phyloP scores from a whole-genome alignment of 148 eudicot genomes.

The Persicaria maculosa region DNA sequence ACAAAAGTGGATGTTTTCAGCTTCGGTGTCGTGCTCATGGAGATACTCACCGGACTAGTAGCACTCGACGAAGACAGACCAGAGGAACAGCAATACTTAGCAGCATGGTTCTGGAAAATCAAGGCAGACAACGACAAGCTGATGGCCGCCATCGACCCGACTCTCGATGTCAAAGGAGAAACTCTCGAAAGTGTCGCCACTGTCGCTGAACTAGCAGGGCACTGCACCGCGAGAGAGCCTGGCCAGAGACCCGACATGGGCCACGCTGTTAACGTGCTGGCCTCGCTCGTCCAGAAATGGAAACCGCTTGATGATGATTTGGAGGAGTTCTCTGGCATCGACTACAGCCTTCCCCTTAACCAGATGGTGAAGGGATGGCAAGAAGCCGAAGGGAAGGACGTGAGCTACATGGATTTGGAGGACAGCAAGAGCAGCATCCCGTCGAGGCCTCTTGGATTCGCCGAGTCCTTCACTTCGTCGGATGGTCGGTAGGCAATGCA shows the following conservation, averaged over 20 bases:
- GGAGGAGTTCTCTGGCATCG: slow-evolving; percentile 85
- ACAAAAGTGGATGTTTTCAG: slow-evolving; percentile 91
- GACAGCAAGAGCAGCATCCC: slow-evolving; percentile 92
- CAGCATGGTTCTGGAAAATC: slow-evolving; percentile 83
- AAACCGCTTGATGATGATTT: slow-evolving; percentile 67
- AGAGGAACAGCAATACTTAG: slow-evolving; percentile 88
- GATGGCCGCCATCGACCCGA: slow-evolving; percentile 56
- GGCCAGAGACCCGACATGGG: slow-evolving; percentile 94
- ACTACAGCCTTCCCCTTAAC: slow-evolving; percentile 78
- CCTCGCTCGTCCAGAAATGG: slow-evolving; percentile 90
- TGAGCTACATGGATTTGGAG: slow-evolving; percentile 53
- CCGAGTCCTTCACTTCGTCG: slow-evolving; percentile 82
- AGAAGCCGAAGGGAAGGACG: slow-evolving; percentile 75
- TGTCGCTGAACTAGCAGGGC: slow-evolving; percentile 79
- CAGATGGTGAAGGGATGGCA: slow-evolving; percentile 99
- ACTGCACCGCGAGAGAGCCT: slow-evolving; percentile 91
- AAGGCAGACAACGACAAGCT: slow-evolving; percentile 65
- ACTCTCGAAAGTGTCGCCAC: slow-evolving; percentile 45
- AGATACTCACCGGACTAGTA: slow-evolving; percentile 75
- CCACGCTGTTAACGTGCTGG: slow-evolving; percentile 71
- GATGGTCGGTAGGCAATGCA: slow-evolving; percentile 56
- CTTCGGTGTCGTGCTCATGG: slow-evolving; percentile 90
- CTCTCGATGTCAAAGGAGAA: slow-evolving; percentile 57
- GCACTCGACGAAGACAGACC: slow-evolving; percentile 83
- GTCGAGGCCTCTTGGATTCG: slow-evolving; percentile 89